Base-by-base conservation (phyloP, 768 basidiomycete genomes). In the Tephrocybe rancida region DNA sequence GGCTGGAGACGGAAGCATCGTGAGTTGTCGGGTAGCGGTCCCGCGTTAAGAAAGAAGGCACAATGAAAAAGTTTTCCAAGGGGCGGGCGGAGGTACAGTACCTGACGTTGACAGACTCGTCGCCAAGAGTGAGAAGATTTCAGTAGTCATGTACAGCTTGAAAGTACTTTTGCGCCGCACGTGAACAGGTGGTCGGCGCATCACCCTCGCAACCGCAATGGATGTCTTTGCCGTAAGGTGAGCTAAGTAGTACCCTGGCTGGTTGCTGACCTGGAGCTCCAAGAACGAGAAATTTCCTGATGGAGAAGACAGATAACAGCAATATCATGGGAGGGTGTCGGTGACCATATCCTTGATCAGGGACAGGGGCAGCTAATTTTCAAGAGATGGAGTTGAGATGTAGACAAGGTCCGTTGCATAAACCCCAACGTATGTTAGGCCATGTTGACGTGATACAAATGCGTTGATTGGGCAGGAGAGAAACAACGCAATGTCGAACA, bases 241-340 rank as follows among this genome's bases (percentile, higher is more conserved):
- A 16, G 7, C 9, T 14, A 32, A 21, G 47, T 16, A 21, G 53
- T 50, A 55, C 49, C 51, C 46, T 57, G 35, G 25, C 25, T 29
- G 26, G 16, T 41, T 29, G 30, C 13, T n/a, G n/a, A n/a, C 18
- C 10, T 25, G 46, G 25, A 52, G 37, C 35, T 52, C 51, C 35
- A 55, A 44, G 38, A 46, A 26, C 43, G 14, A 48, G 34, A 41
- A 39, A 41, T 58, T 49, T 27, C 61, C 54, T 8, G 53, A 63
- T 61, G 62, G 59, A 60, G 62, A 57, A 54, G 18, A 24, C 18
- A 48, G 34, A 55, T 42, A 39, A 45, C 35, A 45, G 35, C 38
- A 32, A 44, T 48, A 55, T 61, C 60, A 58, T 54, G 54, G 22
- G 50, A 50, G 39, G 44, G 49, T 44, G 26, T 24, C 19, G 35